Base-by-base conservation (phyloP, 805 yeast genomes). In the Candida patagonica region DNA sequence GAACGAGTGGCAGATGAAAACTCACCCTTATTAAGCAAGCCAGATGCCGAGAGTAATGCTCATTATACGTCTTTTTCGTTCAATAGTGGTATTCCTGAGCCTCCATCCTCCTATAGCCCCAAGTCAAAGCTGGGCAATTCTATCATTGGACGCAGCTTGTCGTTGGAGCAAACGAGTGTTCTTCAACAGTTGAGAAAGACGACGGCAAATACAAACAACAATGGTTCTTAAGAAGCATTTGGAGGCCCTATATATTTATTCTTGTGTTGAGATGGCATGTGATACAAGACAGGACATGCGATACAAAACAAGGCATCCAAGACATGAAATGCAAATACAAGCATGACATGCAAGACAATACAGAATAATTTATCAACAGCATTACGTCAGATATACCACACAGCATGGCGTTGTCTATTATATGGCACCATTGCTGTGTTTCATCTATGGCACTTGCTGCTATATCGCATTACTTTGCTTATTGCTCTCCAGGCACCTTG, bases 141-240 rank as follows among this genome's bases (percentile, higher is more conserved):
- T 15, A n/a, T n/a, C n/a, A 20, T 29, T 29, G 59, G 55, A 37
- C 53, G 73, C 40, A 60, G 61, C 1, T 56, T 73, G 25, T 72
- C 79, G 0, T 70, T 59, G 46, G 82, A 76, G 52, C 80, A 76
- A 50, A 57, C 58, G 30, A 72, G 71, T 50, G 54, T 75, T 35
- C 65, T 65, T 17, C 55, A 45, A 25, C 38, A 41, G 37, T 30
- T 34, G 37, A 8, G 26, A 22, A 15, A 24, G 21, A 22, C 21
- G 12, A 15, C 21, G 4, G 27, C 21, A 3, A 29, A n/a, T 7
- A 29, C 10, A 29, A n/a, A 29, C 16, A 29, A n/a, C 15, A 7
- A n/a, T 29, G 16, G 32, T 17, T n/a, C 7, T 8, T n/a, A 29
- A 10, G n/a, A 29, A 13, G 32, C 12, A n/a, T 17, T 33, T 26